Evolutionary conservation across 257 asterid genomes (phyloP).

Genomic region (Solanum arcanum): DNA sequence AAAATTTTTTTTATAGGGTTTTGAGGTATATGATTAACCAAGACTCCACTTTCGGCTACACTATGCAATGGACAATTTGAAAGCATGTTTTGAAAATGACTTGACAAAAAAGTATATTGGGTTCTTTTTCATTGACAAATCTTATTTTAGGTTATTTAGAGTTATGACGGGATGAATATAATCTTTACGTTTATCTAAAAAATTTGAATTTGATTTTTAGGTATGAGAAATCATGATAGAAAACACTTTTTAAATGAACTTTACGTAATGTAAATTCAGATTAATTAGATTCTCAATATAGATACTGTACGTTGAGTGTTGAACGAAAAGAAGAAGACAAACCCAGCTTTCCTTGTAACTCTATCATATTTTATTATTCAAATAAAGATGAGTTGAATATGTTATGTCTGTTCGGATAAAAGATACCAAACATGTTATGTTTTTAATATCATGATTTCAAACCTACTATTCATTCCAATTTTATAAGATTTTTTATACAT

Average conservation of each 20-base stretch:
- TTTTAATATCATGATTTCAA: not conserved
- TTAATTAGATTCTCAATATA: not conserved
- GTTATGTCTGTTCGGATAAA: not conserved
- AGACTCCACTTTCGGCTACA: not conserved
- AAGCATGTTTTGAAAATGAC: not conserved
- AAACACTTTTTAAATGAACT: fast-evolving
- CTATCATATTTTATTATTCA: not conserved
- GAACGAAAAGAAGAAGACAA: not conserved
- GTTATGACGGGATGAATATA: not conserved
- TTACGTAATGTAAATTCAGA: not conserved
- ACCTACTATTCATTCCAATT: not conserved
- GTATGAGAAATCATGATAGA: not conserved
- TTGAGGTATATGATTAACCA: not conserved
- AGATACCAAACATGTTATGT: not conserved
- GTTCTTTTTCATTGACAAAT: not conserved
- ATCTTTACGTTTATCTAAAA: not conserved
- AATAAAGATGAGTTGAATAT: not conserved
- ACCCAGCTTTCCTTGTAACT: not conserved
- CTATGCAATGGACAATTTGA: not conserved
- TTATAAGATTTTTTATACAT: not conserved
- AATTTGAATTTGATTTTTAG: not conserved
- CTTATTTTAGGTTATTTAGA: fast-evolving
- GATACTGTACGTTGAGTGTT: not conserved
- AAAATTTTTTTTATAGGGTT: not conserved
- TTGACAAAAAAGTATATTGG: not conserved